phyloP scores from a whole-genome alignment of 169 alveolate species.

The Eimeria brunetti region DNA sequence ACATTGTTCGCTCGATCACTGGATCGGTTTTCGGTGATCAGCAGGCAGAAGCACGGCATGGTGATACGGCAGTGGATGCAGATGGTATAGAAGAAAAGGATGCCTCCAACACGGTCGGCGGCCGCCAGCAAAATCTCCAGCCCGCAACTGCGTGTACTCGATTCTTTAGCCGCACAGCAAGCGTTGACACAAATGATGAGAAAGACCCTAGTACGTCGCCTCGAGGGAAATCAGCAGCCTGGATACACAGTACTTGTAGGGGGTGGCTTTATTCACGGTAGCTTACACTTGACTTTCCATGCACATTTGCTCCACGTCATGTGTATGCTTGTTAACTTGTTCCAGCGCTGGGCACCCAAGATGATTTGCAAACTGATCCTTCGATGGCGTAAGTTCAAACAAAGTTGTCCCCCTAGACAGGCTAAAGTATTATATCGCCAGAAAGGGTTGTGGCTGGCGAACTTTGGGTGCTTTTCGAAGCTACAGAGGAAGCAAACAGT shows the following conservation, averaged over 20 bases:
- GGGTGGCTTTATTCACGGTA: background rate
- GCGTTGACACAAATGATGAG: slow-evolving; percentile 51
- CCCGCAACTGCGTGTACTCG: slow-evolving; percentile 35
- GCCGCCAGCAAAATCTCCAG: slow-evolving; percentile 41
- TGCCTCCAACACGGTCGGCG: slow-evolving; percentile 2
- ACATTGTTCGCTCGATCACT: slow-evolving; percentile 60
- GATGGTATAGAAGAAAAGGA: slow-evolving; percentile 41
- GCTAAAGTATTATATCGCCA: background rate
- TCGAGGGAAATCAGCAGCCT: background rate
- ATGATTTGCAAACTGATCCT: slow-evolving; percentile 58
- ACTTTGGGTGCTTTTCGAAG: background rate
- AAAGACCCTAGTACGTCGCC: slow-evolving; percentile 53
- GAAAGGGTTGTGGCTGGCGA: no score
- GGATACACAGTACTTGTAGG: background rate
- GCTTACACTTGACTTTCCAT: background rate
- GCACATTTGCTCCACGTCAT: background rate
- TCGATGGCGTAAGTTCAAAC: slow-evolving; percentile 63
- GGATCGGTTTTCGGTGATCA: slow-evolving; percentile 46
- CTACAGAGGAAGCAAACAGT: background rate
- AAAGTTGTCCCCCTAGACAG: background rate
- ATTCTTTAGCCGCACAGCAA: slow-evolving; percentile 49
- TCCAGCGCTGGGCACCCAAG: slow-evolving; percentile 38
- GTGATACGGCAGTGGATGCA: slow-evolving; percentile 12
- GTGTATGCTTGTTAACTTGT: background rate
- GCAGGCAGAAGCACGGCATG: slow-evolving; percentile 41